phyloP scores from a whole-genome alignment of 805 yeast genomes.

The Spathaspora boniae region DNA sequence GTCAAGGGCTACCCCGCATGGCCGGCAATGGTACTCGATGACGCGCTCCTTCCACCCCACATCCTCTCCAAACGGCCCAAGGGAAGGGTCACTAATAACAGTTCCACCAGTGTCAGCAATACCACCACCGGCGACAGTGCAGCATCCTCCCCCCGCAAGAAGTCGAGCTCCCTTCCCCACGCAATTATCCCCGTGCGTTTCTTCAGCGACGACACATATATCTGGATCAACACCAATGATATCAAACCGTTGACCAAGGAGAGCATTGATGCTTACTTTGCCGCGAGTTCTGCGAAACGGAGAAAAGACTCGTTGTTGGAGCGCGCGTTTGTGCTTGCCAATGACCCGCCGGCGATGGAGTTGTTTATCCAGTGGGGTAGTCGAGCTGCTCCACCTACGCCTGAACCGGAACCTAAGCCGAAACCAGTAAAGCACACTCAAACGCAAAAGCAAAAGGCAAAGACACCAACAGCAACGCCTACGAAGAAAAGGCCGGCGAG shows the following conservation, averaged over 20 bases:
- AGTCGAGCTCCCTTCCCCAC: constrained; percentile 9
- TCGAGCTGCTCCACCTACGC: constrained; percentile 36
- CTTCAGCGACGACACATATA: constrained; percentile 68
- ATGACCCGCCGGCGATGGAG: constrained; percentile 41
- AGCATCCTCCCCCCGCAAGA: constrained; percentile 12
- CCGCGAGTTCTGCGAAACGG: constrained; percentile 19
- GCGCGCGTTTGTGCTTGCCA: constrained; percentile 53
- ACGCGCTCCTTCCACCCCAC: constrained; percentile 54
- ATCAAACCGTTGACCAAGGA: constrained; percentile 43
- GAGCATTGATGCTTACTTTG: constrained; percentile 38
- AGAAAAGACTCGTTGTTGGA: constrained; percentile 44
- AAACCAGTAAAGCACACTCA: constrained; percentile 6
- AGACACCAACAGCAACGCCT: constrained; percentile 2
- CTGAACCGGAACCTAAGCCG: constrained; percentile 13
- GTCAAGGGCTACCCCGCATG: constrained; percentile 86
- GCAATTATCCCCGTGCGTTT: constrained; percentile 55
- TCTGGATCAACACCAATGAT: constrained; percentile 59
- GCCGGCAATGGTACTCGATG: constrained; percentile 82
- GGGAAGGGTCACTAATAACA: constrained; percentile 23
- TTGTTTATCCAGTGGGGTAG: constrained; percentile 40
- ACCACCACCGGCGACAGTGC: constrained; percentile 2
- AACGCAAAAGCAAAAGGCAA: constrained; percentile 9
- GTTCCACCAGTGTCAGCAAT: too few relatives aligned
- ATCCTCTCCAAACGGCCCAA: constrained; percentile 52
- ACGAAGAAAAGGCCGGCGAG: too few relatives aligned